These are phyloP conservation scores for Usnea hakonensis DNA, from an alignment of 495 filamentous ascomycete species.

Conservation along the genomic window DNA sequence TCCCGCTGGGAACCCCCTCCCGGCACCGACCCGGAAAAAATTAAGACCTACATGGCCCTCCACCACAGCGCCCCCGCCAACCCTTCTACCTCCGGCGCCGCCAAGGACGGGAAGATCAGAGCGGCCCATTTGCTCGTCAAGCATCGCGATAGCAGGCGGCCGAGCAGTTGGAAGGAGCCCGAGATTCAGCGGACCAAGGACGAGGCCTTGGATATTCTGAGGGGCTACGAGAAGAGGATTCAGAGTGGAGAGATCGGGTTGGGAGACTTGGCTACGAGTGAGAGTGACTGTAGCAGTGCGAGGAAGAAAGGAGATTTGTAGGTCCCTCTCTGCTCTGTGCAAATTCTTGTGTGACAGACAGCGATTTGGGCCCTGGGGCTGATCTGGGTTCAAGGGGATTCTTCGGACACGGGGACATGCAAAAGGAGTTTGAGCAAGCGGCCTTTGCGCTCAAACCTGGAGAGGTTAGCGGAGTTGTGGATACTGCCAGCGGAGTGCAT, in stretches of 20 bases:
- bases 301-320: constrained; percentile 88
- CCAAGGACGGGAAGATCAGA: constrained; percentile 72
- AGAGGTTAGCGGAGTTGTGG: constrained; percentile 75
- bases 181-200: constrained; percentile 82
- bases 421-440: constrained; percentile 96
- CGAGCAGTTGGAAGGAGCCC: constrained; percentile 84
- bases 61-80: constrained; percentile 59
- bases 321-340: constrained; percentile 24
- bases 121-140: constrained; percentile 88
- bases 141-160: constrained; percentile 76
- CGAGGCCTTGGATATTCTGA: constrained; percentile 71
- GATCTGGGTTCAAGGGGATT: constrained; percentile 54
- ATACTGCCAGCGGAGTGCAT: constrained; percentile 91
- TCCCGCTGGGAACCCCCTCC: constrained; percentile 91
- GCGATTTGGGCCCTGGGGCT: neutral
- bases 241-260: constrained; percentile 56
- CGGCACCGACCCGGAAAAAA: constrained; percentile 77
- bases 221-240: constrained; percentile 65
- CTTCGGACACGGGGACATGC: constrained; percentile 92
- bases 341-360: neutral
- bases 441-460: constrained; percentile 79
- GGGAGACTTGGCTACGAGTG: constrained; percentile 73
- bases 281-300: constrained; percentile 92
- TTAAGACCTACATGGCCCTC: constrained; percentile 85
- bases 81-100: constrained; percentile 33